phyloP scores from a whole-genome alignment of 257 asterid species.

The Haberlea rhodopensis region DNA sequence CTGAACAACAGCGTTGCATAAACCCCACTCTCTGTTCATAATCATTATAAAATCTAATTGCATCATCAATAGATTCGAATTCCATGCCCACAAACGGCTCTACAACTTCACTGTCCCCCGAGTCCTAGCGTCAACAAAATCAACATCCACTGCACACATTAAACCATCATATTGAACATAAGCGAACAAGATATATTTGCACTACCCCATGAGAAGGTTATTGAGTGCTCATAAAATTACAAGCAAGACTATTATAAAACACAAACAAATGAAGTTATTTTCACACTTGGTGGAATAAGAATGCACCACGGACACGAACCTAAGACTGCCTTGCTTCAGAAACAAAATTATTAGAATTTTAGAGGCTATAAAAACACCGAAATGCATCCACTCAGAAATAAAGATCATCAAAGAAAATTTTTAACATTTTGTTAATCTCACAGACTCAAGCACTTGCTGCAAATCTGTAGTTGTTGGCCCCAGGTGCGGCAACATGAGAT shows the following conservation, averaged over 20 bases:
- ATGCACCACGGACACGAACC: too few species aligned
- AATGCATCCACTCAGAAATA: too few species aligned
- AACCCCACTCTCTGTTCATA: conserved; percentile 54
- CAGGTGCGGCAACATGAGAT: too few species aligned
- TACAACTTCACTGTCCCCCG: conserved; percentile 32
- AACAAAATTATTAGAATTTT: too few species aligned
- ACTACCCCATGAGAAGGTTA: neutral
- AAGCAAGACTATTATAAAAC: neutral
- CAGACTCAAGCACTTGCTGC: too few species aligned
- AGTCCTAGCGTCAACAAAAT: conserved; percentile 24
- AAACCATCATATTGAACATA: neutral
- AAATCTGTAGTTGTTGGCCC: too few species aligned
- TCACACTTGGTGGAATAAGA: too few species aligned
- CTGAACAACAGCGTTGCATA: conserved; percentile 63
- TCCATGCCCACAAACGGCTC: conserved; percentile 65
- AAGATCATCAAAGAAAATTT: too few species aligned
- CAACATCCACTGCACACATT: conserved; percentile 8
- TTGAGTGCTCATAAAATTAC: neutral
- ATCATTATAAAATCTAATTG: conserved; percentile 46
- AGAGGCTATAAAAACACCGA: too few species aligned
- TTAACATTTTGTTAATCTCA: too few species aligned
- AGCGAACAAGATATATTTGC: neutral
- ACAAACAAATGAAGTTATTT: too few species aligned
- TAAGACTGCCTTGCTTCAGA: too few species aligned
- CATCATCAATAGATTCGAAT: conserved; percentile 56